phyloP scores from a whole-genome alignment of 306 rosid species.

The Cercis canadensis region DNA sequence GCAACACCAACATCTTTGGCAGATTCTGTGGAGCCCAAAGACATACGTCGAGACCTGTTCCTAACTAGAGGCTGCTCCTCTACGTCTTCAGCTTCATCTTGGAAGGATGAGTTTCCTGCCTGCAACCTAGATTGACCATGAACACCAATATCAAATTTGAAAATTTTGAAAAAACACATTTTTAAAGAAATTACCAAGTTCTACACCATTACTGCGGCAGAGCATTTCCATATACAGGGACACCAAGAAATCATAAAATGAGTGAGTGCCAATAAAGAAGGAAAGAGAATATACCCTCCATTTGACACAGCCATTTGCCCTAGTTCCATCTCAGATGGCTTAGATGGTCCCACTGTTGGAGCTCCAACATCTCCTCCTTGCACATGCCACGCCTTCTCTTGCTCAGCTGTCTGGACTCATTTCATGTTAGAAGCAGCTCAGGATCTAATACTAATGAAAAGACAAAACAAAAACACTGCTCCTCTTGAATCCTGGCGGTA shows the following conservation, averaged over 20 bases:
- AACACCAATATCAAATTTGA: slow-evolving; percentile 42
- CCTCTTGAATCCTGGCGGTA: slow-evolving; percentile 1
- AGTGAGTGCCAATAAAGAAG: background rate
- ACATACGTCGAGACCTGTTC: slow-evolving; percentile 62
- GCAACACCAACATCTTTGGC: slow-evolving; percentile 48
- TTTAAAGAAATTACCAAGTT: background rate
- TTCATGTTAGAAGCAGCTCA: no score
- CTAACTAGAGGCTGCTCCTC: slow-evolving; percentile 82
- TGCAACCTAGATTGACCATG: slow-evolving; percentile 66
- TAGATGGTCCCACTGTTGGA: slow-evolving; percentile 48
- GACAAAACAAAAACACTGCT: slow-evolving; percentile 6
- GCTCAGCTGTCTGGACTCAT: slow-evolving; percentile 73
- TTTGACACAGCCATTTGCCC: slow-evolving; percentile 47
- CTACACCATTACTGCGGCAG: background rate
- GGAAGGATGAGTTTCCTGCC: slow-evolving; percentile 70
- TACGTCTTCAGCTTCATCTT: slow-evolving; percentile 73
- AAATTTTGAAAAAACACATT: background rate
- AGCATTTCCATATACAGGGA: background rate
- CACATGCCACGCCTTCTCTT: slow-evolving; percentile 61
- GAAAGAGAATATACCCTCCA: slow-evolving; percentile 65
- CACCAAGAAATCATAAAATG: background rate
- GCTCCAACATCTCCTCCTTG: slow-evolving; percentile 48
- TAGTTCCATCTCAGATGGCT: slow-evolving; percentile 61
- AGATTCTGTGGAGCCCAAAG: slow-evolving; percentile 56
- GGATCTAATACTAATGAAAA: slow-evolving; percentile 39